These are phyloP conservation scores for Lachancea sp. DNA, from an alignment of 805 yeast species.

Conservation along the genomic window DNA sequence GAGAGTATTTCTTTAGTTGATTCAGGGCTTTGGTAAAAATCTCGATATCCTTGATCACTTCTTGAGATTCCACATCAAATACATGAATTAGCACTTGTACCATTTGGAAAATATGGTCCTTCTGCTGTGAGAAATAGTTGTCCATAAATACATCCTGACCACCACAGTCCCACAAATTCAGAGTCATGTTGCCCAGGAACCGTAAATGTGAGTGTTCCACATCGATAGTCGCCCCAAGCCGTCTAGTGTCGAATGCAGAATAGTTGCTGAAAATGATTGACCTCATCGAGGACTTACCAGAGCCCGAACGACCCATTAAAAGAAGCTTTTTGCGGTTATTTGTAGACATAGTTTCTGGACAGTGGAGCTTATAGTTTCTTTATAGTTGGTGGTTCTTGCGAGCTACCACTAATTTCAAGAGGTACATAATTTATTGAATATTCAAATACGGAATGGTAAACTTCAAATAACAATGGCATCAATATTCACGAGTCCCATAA, in stretches of 20 bases:
- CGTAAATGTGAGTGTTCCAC: constrained; percentile 96
- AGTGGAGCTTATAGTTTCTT: not conserved
- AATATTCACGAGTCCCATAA: constrained; percentile 7
- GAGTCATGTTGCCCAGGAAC: constrained; percentile 89
- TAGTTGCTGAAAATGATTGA: constrained; percentile 93
- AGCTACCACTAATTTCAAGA: not conserved
- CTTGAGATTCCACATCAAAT: constrained; percentile 90
- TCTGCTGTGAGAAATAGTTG: constrained; percentile 79
- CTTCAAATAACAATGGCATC: too few relatives aligned
- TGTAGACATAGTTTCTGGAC: constrained; percentile 16
- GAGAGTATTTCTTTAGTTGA: constrained; percentile 76
- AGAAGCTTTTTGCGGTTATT: constrained; percentile 53
- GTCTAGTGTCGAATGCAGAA: constrained; percentile 91
- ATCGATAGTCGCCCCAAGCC: constrained; percentile 95
- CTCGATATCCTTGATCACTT: constrained; percentile 87
- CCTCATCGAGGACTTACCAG: constrained; percentile 97
- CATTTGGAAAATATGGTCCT: constrained; percentile 89
- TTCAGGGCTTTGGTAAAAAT: constrained; percentile 79
- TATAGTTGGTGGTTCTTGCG: not conserved
- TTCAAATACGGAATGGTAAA: too few relatives aligned
- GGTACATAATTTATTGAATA: not conserved
- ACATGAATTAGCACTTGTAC: constrained; percentile 94
- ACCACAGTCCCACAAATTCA: constrained; percentile 97
- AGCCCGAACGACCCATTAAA: constrained; percentile 88
- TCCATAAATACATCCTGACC: constrained; percentile 97